Percentiles rank a stretch among this genome's conserved stretches.
phyloP scores from a whole-genome alignment of 225 moss, liverwort and hornwort genomes.

The Pseudisothecium myosuroides region DNA sequence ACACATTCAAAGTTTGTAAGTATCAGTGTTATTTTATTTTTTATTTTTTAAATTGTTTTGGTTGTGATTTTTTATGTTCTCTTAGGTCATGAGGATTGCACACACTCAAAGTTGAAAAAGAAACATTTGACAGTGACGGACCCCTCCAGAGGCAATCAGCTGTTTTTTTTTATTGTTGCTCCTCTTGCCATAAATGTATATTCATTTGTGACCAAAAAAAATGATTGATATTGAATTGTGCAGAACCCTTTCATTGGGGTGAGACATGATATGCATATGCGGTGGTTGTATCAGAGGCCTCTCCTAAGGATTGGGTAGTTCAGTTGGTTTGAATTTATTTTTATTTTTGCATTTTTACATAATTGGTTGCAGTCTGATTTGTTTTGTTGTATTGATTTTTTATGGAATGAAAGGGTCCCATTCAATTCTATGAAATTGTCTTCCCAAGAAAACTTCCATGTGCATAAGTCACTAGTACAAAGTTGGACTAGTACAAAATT shows the following conservation, averaged over 20 bases:
- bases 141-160: not conserved
- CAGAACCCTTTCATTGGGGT: not conserved
- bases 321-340: no score
- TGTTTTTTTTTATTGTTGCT: accelerated
- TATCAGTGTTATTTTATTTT: not conserved
- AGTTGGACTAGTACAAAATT: not conserved
- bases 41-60: not conserved
- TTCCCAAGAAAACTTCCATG: not conserved
- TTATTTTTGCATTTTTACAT: not conserved
- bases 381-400: not conserved
- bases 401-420: not conserved
- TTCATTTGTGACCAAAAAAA: not conserved
- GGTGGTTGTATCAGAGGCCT: not conserved
- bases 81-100: not conserved
- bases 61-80: not conserved
- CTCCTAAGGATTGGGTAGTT: not conserved
- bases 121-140: not conserved
- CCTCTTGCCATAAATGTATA: not conserved
- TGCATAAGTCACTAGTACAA: not conserved
- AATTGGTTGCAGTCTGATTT: not conserved
- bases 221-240: not conserved
- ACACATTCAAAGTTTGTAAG: not conserved
- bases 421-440: not conserved
- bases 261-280: not conserved
- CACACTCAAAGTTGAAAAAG: not conserved